phyloP scores from a whole-genome alignment of 2,329 filamentous ascomycete species.

The Aspergillus nomiae region DNA sequence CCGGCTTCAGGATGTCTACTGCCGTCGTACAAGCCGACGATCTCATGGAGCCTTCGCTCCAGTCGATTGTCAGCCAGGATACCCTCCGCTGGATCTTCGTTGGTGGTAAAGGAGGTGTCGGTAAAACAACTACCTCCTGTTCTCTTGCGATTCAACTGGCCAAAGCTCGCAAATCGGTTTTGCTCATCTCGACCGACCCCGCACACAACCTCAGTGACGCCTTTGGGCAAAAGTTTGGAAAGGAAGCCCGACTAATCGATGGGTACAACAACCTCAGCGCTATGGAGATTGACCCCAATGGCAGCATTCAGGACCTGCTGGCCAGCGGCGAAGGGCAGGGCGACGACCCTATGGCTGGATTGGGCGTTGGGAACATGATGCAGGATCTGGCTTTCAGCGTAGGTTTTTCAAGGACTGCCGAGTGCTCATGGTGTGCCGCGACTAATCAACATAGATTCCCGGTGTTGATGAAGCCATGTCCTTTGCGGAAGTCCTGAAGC shows the following conservation, averaged over 20 bases:
- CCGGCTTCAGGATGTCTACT: constrained; percentile 38
- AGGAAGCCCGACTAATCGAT: constrained; percentile 89
- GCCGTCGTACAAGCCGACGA: constrained; percentile 60
- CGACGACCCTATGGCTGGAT: constrained; percentile 67
- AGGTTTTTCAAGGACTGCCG: constrained; percentile 17
- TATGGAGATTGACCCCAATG: constrained; percentile 99
- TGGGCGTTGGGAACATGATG: constrained; percentile 91
- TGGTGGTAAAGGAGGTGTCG: constrained; percentile 95
- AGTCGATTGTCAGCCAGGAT: constrained; percentile 93
- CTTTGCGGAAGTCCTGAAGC: constrained; percentile 97
- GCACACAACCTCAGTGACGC: constrained; percentile 98
- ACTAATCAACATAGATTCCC: constrained; percentile 70
- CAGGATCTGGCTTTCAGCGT: constrained; percentile 96
- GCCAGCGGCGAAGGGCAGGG: constrained; percentile 69
- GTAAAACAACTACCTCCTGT: constrained; percentile 99
- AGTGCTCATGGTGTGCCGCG: neutral
- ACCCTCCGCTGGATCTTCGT: constrained; percentile 98
- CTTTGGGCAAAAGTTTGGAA: constrained; percentile 98
- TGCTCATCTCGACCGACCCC: constrained; percentile 97
- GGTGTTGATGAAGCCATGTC: constrained; percentile 99
- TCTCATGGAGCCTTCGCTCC: constrained; percentile 85
- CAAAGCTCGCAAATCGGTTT: constrained; percentile 88
- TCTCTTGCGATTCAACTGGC: constrained; percentile 97
- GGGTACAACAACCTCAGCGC: constrained; percentile 93
- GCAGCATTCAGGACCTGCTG: constrained; percentile 92